These are phyloP conservation scores for Apiospora arundinis DNA, from an alignment of 2,329 filamentous ascomycete species.

Conservation along the genomic window DNA sequence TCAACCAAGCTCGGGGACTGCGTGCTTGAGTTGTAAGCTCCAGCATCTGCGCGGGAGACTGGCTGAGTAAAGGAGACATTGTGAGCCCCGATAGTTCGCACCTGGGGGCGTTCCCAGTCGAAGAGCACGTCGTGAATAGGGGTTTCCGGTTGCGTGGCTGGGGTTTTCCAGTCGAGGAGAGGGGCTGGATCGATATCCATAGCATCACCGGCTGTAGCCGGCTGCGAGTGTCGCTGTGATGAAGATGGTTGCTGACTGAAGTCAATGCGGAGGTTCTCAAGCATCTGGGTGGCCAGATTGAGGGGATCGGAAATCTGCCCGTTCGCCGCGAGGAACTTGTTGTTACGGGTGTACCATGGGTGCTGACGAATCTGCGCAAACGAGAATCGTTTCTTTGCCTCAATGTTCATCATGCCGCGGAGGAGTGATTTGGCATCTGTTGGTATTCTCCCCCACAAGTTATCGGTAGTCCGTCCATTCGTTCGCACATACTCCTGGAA, in stretches of 20 bases:
- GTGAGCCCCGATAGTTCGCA: constrained; percentile 56
- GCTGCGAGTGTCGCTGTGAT: constrained; percentile 40
- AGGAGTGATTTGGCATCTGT: constrained; percentile 78
- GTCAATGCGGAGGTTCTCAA: constrained; percentile 88
- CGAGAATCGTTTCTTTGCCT: constrained; percentile 77
- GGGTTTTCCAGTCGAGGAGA: constrained; percentile 56
- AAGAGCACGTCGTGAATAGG: constrained; percentile 77
- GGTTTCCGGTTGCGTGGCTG: constrained; percentile 86
- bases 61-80: constrained; percentile 59
- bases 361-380: constrained; percentile 87
- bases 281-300: constrained; percentile 90
- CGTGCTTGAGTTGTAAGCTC: constrained; percentile 44
- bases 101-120: constrained; percentile 83
- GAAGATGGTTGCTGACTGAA: constrained; percentile 72
- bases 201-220: constrained; percentile 52
- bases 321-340: constrained; percentile 75
- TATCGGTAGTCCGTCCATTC: constrained; percentile 81
- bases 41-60: constrained; percentile 42
- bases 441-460: constrained; percentile 83
- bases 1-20: constrained; percentile 54
- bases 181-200: constrained; percentile 73
- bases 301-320: constrained; percentile 81
- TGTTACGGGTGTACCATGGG: constrained; percentile 90
- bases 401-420: constrained; percentile 89
- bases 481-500: constrained; percentile 85